Conservation (phyloP, 805 yeast species). For the Saccharomycopsis fodiens region DNA sequence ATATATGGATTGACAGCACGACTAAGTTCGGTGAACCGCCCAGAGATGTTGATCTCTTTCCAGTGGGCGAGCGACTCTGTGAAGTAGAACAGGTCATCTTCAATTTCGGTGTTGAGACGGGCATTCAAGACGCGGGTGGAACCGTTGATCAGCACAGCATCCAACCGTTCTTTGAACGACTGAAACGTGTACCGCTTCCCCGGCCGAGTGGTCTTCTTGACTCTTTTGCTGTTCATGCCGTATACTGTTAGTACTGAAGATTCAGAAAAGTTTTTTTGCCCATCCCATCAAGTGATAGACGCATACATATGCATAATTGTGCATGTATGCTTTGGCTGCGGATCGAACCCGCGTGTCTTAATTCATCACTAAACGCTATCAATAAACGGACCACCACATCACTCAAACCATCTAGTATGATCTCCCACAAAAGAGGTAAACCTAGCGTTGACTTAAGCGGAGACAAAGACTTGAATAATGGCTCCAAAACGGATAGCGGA, state of each 20-base stretch:
- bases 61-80: constrained; percentile 75
- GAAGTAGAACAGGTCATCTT: constrained; percentile 72
- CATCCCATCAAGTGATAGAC: neutral
- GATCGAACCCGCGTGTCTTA: too few species aligned
- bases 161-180: constrained; percentile 81
- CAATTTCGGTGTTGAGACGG: constrained; percentile 42
- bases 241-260: neutral
- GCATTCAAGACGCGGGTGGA: constrained; percentile 24
- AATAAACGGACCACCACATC: too few species aligned
- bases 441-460: too few species aligned
- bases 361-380: too few species aligned
- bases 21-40: constrained; percentile 56
- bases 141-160: constrained; percentile 70
- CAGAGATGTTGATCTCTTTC: constrained; percentile 79
- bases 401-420: too few species aligned
- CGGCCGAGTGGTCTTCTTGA: constrained; percentile 43
- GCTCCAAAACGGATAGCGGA: too few species aligned
- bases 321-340: too few species aligned
- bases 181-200: constrained; percentile 53
- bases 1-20: constrained; percentile 45
- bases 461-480: too few species aligned
- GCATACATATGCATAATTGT: neutral
- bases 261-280: neutral
- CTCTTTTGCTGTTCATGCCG: constrained; percentile 21
- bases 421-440: too few species aligned